A percentile compares a stretch with the other conserved stretches of the same genome.
phyloP scores from a whole-genome alignment of 805 yeast genomes.

The Candida nonsorbophila region DNA sequence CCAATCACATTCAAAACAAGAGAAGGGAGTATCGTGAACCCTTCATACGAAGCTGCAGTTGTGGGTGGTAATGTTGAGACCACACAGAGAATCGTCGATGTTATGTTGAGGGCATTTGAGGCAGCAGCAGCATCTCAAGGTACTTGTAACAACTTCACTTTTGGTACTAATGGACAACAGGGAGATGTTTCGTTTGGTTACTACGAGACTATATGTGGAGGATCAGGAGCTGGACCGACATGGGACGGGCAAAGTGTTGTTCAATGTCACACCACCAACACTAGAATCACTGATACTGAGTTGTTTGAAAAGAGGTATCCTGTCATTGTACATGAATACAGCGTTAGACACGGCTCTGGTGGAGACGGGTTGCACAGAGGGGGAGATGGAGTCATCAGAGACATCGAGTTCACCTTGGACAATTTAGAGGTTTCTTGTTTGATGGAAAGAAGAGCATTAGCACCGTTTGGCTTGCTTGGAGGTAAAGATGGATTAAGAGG shows the following conservation, averaged over 20 bases:
- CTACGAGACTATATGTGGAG: constrained; percentile 94
- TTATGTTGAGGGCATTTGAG: constrained; percentile 76
- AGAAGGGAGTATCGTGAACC: constrained; percentile 47
- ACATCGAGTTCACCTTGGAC: constrained; percentile 61
- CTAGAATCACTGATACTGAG: constrained; percentile 89
- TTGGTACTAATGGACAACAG: constrained; percentile 65
- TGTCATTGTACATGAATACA: constrained; percentile 65
- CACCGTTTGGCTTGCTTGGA: constrained; percentile 85
- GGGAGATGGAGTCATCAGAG: constrained; percentile 84
- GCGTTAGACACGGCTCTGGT: constrained; percentile 70
- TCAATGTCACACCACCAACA: constrained; percentile 91
- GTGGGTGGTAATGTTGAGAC: constrained; percentile 92
- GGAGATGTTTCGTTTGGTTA: constrained; percentile 73
- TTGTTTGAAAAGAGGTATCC: constrained; percentile 87
- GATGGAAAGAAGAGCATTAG: constrained; percentile 77
- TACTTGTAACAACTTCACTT: constrained; percentile 89
- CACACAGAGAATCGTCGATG: constrained; percentile 89
- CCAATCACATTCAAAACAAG: constrained; percentile 60
- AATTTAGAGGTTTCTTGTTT: constrained; percentile 63
- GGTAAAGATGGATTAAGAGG: constrained; percentile 79
- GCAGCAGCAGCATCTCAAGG: constrained; percentile 96
- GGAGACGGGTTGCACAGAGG: constrained; percentile 72
- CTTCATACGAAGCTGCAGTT: constrained; percentile 83
- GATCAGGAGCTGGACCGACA: constrained; percentile 85
- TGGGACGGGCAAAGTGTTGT: constrained; percentile 90